phyloP scores from a whole-genome alignment of 2,329 filamentous ascomycete species.

The Nemania serpens region DNA sequence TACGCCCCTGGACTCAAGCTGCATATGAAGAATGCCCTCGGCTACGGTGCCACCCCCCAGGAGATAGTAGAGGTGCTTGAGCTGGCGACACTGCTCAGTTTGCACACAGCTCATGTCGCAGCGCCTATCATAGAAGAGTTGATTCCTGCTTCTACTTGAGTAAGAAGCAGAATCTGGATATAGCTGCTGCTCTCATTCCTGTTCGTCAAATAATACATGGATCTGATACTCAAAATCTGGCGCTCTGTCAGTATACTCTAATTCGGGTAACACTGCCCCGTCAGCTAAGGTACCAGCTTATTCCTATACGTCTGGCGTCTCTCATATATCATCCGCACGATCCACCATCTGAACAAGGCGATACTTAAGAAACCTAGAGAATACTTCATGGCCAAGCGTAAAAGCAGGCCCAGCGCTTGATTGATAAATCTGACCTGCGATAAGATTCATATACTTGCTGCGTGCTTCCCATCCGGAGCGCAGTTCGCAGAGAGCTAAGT shows the following conservation, averaged over 20 bases:
- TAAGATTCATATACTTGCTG: conserved; percentile 36
- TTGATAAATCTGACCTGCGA: conserved; percentile 40
- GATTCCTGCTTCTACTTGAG: conserved; percentile 1
- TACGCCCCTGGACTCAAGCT: conserved; percentile 52
- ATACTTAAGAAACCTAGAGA: conserved; percentile 43
- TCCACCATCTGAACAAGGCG: conserved; percentile 46
- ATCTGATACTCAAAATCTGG: conserved; percentile 57
- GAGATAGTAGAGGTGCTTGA: conserved; percentile 55
- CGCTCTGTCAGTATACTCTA: conserved; percentile 54
- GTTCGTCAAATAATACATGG: neutral
- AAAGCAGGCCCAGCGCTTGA: conserved; percentile 32
- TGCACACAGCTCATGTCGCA: conserved; percentile 40
- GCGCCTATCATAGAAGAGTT: conserved; percentile 38
- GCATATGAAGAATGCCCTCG: conserved; percentile 53
- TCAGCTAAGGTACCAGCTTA: conserved; percentile 32
- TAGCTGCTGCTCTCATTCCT: neutral
- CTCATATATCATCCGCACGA: conserved; percentile 40
- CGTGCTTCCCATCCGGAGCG: conserved; percentile 38
- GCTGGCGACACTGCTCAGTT: conserved; percentile 44
- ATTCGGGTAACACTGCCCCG: conserved; percentile 52
- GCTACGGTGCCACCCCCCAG: conserved; percentile 50
- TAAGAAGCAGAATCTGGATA: too few species aligned
- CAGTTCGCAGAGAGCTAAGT: conserved; percentile 38
- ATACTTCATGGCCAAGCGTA: conserved; percentile 43
- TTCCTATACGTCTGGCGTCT: conserved; percentile 42